Evolutionary conservation across 2,329 filamentous ascomycete species (phyloP), one percentile per base, ranked within the genome.

Genomic region (Fusarium verrucosum): DNA sequence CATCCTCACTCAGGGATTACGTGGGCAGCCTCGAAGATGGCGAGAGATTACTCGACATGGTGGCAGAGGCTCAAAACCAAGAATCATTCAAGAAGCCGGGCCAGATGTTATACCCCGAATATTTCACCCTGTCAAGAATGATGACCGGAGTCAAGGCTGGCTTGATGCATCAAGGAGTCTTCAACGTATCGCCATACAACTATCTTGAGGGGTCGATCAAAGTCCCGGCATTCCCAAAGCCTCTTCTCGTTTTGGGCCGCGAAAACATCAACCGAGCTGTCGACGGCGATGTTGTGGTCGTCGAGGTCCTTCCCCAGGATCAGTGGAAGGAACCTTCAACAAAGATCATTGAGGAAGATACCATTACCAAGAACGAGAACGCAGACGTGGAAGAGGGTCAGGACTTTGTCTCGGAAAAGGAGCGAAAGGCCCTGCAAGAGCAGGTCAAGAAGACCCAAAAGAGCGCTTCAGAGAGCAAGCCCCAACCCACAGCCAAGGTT

Each of bases 261-360:
- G 95, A 99, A 73, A 97, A 96, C 77, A 97, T 96, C 81, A 99
- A 98, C 78, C 87, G 95, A 68, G 89, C 94, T 22, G 89, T 99
- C 19, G 92, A 95, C 59, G 94, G 94, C 20, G 95, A 99, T 77
- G 81, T 95, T 11, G 94, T 97, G 1, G 94, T 97, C 4, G 90
- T 99, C 14, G 94, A 99, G 77, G 86, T 99, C 5, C 82, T 99
- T 4, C 93, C 95, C 0, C 91, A 94, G 75, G 92, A 97, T 54
- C 94, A 97, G 76, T 99, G 95, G 95, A 98, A 97, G 78, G 89
- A 91, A 41, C 94, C 95, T 1, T 98, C 94, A 3, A 94, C 92
- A 5, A 96, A 96, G 76, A 94, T 99, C 43, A 89, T 99, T 28
- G 95, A 99, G 68, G 95, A 99, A 75, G 94, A 97, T 70, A 86